phyloP scores from a whole-genome alignment of 106 monocot genomes.

The Dioscorea zingiberensis region DNA sequence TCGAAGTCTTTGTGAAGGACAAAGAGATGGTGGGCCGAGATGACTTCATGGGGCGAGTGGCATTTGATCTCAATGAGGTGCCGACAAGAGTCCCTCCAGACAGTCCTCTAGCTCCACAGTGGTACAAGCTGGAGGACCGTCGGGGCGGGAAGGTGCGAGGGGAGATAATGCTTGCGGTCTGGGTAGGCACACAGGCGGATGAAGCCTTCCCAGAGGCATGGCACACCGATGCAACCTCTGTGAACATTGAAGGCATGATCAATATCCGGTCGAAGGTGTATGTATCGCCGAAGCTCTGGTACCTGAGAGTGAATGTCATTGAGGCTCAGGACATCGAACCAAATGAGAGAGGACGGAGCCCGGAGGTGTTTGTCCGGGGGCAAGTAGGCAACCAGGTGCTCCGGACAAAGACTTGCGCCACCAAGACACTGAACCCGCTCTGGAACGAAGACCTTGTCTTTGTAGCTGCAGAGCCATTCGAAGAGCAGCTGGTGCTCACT shows the following conservation, averaged over 20 bases:
- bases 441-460: conserved; percentile 31
- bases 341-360: not conserved
- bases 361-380: conserved; percentile 18
- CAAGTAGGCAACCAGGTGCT: conserved; percentile 16
- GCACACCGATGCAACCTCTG: conserved; percentile 47
- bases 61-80: conserved; percentile 23
- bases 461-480: conserved; percentile 28
- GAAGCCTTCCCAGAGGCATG: conserved; percentile 63
- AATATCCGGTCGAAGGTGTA: conserved; percentile 35
- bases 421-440: conserved; percentile 5
- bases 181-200: conserved; percentile 55
- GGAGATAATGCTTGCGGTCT: conserved; percentile 56
- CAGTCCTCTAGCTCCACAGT: conserved; percentile 22
- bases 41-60: conserved; percentile 15
- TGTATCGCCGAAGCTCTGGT: conserved; percentile 35
- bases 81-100: conserved; percentile 21
- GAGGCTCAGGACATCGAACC: conserved; percentile 27
- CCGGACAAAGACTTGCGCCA: conserved; percentile 9
- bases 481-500: conserved; percentile 27
- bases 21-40: conserved; percentile 15
- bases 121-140: conserved; percentile 22
- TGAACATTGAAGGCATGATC: conserved; percentile 27
- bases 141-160: conserved; percentile 12
- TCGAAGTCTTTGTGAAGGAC: conserved; percentile 21
- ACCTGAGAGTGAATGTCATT: conserved; percentile 22